Conservation (phyloP, 768 basidiomycete species). For the Collybia nuda region DNA sequence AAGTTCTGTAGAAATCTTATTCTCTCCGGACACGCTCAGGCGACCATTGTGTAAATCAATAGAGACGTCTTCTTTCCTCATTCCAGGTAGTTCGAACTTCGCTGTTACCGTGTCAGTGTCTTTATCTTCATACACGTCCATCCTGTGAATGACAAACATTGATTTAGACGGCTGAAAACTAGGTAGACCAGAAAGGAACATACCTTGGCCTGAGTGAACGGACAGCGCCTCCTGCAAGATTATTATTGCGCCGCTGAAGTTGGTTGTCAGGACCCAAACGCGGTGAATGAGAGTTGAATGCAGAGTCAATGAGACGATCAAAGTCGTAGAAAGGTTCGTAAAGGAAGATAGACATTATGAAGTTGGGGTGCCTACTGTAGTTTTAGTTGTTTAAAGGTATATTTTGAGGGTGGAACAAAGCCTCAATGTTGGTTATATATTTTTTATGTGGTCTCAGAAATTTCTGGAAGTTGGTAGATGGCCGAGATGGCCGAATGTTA, state of each 20-base stretch:
- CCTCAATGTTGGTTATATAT: too few species aligned
- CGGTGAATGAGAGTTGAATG: slow-evolving; percentile 20
- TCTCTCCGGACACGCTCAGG: slow-evolving; percentile 46
- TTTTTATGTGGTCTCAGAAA: too few species aligned
- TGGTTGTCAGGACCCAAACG: not conserved
- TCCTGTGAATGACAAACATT: slow-evolving; percentile 21
- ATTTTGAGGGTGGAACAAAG: too few species aligned
- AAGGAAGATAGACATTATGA: slow-evolving; percentile 22
- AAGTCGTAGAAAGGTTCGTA: slow-evolving; percentile 44
- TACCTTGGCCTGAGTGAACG: slow-evolving; percentile 13
- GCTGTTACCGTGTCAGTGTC: slow-evolving; percentile 41
- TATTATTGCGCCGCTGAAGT: too few species aligned
- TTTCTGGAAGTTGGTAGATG: too few species aligned
- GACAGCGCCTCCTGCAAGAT: not conserved
- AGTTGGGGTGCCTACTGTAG: too few species aligned
- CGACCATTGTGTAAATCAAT: slow-evolving; percentile 44
- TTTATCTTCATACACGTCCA: slow-evolving; percentile 44
- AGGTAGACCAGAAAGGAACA: not conserved
- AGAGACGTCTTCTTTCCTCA: slow-evolving; percentile 43
- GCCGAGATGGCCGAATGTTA: too few species aligned
- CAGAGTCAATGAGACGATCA: slow-evolving; percentile 43
- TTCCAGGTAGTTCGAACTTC: slow-evolving; percentile 53
- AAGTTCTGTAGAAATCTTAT: slow-evolving; percentile 21
- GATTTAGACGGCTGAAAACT: not conserved
- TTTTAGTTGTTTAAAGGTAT: too few species aligned